Percentiles rank a stretch among this genome's conserved stretches.
phyloP scores from a whole-genome alignment of 1,139 yeast species.

The Zygotorulaspora mrakii region DNA sequence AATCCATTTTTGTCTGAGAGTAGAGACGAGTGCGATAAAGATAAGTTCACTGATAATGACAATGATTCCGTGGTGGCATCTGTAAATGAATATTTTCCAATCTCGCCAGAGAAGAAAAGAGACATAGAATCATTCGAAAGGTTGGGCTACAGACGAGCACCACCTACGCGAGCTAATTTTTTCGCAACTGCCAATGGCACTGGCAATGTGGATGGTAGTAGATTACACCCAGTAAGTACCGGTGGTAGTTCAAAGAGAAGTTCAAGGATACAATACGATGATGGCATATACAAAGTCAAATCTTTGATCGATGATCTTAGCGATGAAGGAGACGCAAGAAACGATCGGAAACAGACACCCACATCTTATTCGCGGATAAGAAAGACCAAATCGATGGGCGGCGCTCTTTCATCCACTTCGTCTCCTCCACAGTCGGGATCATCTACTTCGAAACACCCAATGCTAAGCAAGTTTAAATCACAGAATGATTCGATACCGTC shows the following conservation, averaged over 20 bases:
- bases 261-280: constrained; percentile 31
- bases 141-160: constrained; percentile 32
- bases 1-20: constrained; percentile 25
- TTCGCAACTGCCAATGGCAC: constrained; percentile 14
- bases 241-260: constrained; percentile 30
- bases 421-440: constrained; percentile 8
- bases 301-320: constrained; percentile 33
- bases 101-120: constrained; percentile 24
- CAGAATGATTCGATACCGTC: constrained; percentile 4
- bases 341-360: background rate
- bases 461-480: constrained; percentile 6
- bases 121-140: constrained; percentile 29
- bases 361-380: constrained; percentile 12
- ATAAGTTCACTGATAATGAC: constrained; percentile 17
- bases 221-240: constrained; percentile 16
- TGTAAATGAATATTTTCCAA: constrained; percentile 30
- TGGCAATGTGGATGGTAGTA: constrained; percentile 20
- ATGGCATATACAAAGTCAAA: constrained; percentile 37
- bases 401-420: constrained; percentile 5
- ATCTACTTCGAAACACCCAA: constrained; percentile 1
- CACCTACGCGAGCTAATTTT: constrained; percentile 25
- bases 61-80: constrained; percentile 24
- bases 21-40: constrained; percentile 6
- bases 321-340: constrained; percentile 12
- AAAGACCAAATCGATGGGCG: constrained; percentile 24